phyloP scores from a whole-genome alignment of 495 filamentous ascomycete genomes.

The Neurospora sp. region DNA sequence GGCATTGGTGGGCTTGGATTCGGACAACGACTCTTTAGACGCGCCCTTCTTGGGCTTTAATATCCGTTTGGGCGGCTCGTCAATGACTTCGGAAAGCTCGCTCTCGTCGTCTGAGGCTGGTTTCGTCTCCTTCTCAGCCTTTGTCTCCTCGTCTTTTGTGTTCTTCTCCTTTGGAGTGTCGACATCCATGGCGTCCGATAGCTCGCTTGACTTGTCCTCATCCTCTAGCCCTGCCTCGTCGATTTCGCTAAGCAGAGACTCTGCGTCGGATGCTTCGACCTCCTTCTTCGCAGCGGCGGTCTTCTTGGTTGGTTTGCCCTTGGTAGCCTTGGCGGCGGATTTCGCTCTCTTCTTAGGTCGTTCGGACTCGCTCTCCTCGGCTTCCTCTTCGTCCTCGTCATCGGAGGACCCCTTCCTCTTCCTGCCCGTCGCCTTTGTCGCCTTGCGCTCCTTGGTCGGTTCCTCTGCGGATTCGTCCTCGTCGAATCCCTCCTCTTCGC shows the following conservation, averaged over 20 bases:
- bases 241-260: conserved; percentile 6
- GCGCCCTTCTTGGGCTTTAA: conserved; percentile 17
- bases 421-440: conserved; percentile 21
- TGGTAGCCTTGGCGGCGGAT: not conserved
- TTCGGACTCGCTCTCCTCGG: not conserved
- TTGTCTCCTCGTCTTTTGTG: not conserved
- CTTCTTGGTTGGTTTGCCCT: not conserved
- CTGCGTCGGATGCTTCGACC: not conserved
- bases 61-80: conserved; percentile 54
- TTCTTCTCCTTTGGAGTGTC: not conserved
- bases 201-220: not conserved
- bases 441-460: conserved; percentile 23
- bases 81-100: conserved; percentile 68
- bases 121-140: not conserved
- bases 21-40: not conserved
- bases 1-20: conserved; percentile 7
- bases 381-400: conserved; percentile 29
- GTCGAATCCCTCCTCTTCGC: conserved; percentile 4
- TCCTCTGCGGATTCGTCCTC: not conserved
- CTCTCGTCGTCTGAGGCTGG: conserved; percentile 54
- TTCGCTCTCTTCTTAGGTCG: conserved; percentile 7
- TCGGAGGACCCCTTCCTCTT: conserved; percentile 22
- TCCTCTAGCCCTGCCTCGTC: not conserved
- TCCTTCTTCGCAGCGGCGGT: not conserved
- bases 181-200: not conserved